Conservation (phyloP, 2,329 filamentous ascomycete species). For the Aspergillus sojae region DNA sequence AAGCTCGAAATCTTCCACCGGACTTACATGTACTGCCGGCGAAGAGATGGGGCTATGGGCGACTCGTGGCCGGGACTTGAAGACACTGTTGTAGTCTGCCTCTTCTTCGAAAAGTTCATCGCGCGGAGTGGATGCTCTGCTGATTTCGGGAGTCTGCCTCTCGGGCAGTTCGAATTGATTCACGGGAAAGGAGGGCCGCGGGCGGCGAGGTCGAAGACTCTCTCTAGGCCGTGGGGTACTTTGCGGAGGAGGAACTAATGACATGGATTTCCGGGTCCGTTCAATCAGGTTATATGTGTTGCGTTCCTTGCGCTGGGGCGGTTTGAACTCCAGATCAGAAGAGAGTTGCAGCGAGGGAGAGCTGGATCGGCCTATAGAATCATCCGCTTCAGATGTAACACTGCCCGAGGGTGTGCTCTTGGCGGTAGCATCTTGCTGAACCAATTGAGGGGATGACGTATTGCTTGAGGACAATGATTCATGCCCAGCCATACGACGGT, state of each 20-base stretch:
- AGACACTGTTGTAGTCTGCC: constrained; percentile 77
- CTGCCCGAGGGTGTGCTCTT: not conserved
- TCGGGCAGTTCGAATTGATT: constrained; percentile 61
- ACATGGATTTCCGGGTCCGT: constrained; percentile 81
- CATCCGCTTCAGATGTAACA: not conserved
- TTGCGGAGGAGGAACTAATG: constrained; percentile 54
- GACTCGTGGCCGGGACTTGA: constrained; percentile 80
- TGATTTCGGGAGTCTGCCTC: constrained; percentile 28
- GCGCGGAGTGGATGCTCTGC: constrained; percentile 54
- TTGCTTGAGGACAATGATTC: not conserved
- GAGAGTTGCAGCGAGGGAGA: constrained; percentile 10
- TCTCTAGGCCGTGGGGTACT: constrained; percentile 23
- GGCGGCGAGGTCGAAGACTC: constrained; percentile 24
- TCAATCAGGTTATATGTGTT: constrained; percentile 63
- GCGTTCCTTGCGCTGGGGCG: constrained; percentile 9
- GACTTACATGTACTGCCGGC: constrained; percentile 40
- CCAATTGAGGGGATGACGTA: not conserved
- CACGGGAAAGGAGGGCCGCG: constrained; percentile 50
- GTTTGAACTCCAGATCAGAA: constrained; percentile 11
- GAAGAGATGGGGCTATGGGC: constrained; percentile 68
- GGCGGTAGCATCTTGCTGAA: not conserved
- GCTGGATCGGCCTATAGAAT: not conserved
- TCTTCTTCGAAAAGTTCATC: constrained; percentile 73
- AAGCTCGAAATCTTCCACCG: constrained; percentile 28
- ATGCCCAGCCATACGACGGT: not conserved